Evolutionary conservation across 2,329 filamentous ascomycete genomes (phyloP).

Genomic region (Cercospora sp.): DNA sequence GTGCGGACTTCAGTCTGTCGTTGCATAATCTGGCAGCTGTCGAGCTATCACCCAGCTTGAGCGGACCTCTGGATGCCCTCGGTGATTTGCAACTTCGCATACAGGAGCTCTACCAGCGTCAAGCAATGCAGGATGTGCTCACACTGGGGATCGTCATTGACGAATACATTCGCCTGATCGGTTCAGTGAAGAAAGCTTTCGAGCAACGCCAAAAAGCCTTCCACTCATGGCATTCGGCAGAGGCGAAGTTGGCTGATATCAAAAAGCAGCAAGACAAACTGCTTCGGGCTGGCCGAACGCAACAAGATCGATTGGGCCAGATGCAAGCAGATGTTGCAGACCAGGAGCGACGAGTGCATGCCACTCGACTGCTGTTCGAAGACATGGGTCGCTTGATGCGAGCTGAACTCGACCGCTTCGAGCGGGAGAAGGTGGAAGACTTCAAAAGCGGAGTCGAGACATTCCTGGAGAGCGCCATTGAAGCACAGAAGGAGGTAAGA

Average conservation of each 20-base stretch:
- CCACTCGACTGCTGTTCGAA: constrained; percentile 85
- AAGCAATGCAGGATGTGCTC: constrained; percentile 93
- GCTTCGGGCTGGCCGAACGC: constrained; percentile 88
- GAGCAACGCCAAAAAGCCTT: constrained; percentile 91
- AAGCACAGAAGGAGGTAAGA: constrained; percentile 95
- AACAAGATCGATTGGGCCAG: constrained; percentile 92
- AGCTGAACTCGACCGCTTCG: constrained; percentile 86
- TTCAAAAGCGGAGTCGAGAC: constrained; percentile 99
- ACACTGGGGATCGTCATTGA: constrained; percentile 97
- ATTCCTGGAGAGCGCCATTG: constrained; percentile 92
- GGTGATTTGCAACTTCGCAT: constrained; percentile 94
- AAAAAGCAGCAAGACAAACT: constrained; percentile 89
- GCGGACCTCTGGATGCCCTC: constrained; percentile 83
- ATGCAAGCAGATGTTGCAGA: constrained; percentile 92
- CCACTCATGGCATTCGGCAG: constrained; percentile 88
- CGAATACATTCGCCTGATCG: constrained; percentile 95
- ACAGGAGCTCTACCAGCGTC: constrained; percentile 89
- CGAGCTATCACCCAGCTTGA: constrained; percentile 84
- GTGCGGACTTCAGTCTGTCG: constrained; percentile 87
- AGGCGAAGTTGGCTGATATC: constrained; percentile 86
- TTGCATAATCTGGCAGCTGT: constrained; percentile 91
- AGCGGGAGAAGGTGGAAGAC: constrained; percentile 96
- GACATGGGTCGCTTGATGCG: constrained; percentile 97
- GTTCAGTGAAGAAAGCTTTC: constrained; percentile 92
- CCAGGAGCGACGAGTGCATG: constrained; percentile 88